Base-by-base conservation (phyloP, 2,329 filamentous ascomycete species). In the Akanthomyces uredinophilus region DNA sequence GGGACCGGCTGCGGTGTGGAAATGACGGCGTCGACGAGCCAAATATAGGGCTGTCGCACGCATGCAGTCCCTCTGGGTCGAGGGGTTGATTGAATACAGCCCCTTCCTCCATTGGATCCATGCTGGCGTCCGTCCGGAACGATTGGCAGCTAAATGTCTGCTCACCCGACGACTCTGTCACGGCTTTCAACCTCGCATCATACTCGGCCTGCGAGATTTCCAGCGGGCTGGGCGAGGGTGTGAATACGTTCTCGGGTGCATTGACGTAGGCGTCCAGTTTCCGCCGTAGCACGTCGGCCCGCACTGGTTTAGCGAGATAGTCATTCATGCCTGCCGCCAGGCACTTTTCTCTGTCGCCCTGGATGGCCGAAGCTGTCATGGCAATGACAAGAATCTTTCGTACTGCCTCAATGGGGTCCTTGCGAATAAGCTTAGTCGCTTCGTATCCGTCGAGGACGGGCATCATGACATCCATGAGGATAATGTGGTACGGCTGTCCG, bases 381-480 rank as follows among this genome's bases (percentile, higher is more conserved):
- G 94, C 94, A 68, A 98, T 97, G 54, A 98, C 90, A n/a, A 97
- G 80, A 1, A 96, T 86, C 66, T 91, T 87, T 58, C 91, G 83
- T 13, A 98, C 91, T 8, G 84, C 83, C 41, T 92, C 88, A 63
- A 92, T 84, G 0, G 85, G 73, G 72, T 97, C 92, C 67, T 86
- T 85, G 11, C 93, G 87, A 50, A 97, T 86, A 63, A 92, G 83
- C 66, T 89, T 89, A 0, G 93, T 97, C 1, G 93, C 92, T 74
- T 96, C 90, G 72, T 96, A 96, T 6, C 93, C 93, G 72, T 97
- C 93, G 10, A 96, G 83, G 4, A 96, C 87, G 0, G 93, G 93
- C 93, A 97, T 97, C 75, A 96, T 92, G 4, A 96, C 92, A 72
- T 97, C 93, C 93, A 97, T 97, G 50, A 97, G 83, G 46, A 96